Evolutionary conservation across 345 rosid genomes (phyloP), one percentile per base, ranked within the genome.

Genomic region (Anacardium occidentale): DNA sequence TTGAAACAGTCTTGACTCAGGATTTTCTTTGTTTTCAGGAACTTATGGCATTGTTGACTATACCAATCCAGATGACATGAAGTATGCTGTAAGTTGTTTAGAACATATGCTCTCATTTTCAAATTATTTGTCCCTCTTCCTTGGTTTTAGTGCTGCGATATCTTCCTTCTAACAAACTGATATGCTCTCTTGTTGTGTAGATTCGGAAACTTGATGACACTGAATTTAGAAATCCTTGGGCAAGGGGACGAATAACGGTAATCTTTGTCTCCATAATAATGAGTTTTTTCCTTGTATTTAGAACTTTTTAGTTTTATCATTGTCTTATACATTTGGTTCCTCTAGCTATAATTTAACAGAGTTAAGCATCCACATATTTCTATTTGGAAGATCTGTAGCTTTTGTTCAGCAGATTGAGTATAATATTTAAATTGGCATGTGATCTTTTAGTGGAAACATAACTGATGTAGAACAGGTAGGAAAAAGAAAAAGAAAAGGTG

Each of bases 31-130:
- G 18, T 55, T 37, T 66, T 76, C 86, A 91, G 96, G 97, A 66
- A 91, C 96, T 70, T 94, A 81, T 86, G 98, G 97, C 66, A 42
- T 94, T 79, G 97, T 94, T 45, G 98, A 94, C 83, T 94, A 91
- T 80, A 90, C 96, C 56, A 94, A 90, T 79, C 78, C 86, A 70
- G 97, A 94, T 37, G 98, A 91, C 86, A 94, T 91, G 98, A 94
- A 91, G 76, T 94, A 94, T 79, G 96, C 97, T 59, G 97, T 94
- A 83, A 87, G 94, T 84, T 71, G 32, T 70, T 69, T 44, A 50
- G 22, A 52, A n/a, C 21, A 37, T 14, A 47, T 26, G 5, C 14
- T 22, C 62, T 10, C 37, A 18, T 37, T 58, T 55, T 50, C 62
- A n/a, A 44, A 29, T 62, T 60, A 60, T 45, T 21, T 17, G 8